Evolutionary conservation across 345 rosid species (phyloP), one percentile per base, ranked within the genome.

Genomic region (Salix arbutifolia): DNA sequence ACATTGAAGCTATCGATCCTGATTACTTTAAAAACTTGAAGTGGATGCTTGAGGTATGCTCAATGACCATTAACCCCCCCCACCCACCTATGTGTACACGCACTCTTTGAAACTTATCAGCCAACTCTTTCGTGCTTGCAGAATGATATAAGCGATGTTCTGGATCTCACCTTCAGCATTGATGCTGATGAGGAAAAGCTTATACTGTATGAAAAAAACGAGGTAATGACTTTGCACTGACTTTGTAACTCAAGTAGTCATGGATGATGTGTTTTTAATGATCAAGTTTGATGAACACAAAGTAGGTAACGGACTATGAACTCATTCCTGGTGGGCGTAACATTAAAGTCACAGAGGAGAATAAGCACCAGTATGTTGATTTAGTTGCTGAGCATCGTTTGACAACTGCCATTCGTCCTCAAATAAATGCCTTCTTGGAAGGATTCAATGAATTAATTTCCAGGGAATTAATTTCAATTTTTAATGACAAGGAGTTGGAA

Each of bases 321-420:
- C 82, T 95, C 83, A 89, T 90, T 60, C 94, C 94, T 67, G 96
- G 95, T 78, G 99, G 99, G 58, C 90, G 93, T 48, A 95, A 93
- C 83, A 87, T 77, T 53, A 93, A 93, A 87, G 99, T 95, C 62
- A 91, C 97, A 0, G 99, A 95, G 88, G 99, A 93, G 82, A 95
- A 90, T 77, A 95, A 95, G 87, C 97, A 93, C 83, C 90, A 88
- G 58, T 95, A 90, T 86, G 97, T 93, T 65, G 97, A 95, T 86
- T 81, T 95, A 74, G 90, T 93, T 37, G 93, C 90, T 11, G 92
- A 93, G 83, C 97, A 95, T 87, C 94, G 94, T 73, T 80, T 95
- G 87, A 95, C 99, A 0, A 95, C 97, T 30, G 97, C 99, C 77
- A 95, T 95, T 80, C 97, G 97, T 71, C 98, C 99, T 81, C 99